Evolutionary conservation across 306 rosid genomes (phyloP).

Genomic region (Sechiopsis laciniata): DNA sequence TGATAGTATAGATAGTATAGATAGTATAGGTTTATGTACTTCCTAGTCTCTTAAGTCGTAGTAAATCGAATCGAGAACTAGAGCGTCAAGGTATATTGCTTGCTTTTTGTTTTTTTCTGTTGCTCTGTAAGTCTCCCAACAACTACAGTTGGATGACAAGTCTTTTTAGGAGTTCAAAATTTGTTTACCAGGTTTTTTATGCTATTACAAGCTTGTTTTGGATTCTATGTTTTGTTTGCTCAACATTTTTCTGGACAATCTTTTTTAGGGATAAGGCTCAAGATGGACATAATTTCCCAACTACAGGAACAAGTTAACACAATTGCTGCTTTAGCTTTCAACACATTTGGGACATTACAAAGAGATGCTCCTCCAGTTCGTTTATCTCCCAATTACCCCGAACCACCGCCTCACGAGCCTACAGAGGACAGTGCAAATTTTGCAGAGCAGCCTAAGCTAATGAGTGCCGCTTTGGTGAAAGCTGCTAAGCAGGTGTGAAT

Average conservation of each 20-base stretch:
- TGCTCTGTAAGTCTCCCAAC: neutral
- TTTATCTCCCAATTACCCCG: conserved; percentile 70
- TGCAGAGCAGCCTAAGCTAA: conserved; percentile 65
- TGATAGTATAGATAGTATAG: no score
- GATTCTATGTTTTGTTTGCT: neutral
- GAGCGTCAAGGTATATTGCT: neutral
- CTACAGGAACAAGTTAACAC: conserved; percentile 73
- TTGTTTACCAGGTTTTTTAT: neutral
- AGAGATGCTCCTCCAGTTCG: conserved; percentile 88
- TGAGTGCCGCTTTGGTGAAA: conserved; percentile 67
- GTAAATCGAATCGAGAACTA: neutral
- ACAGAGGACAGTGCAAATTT: conserved; percentile 48
- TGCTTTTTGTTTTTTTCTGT: neutral
- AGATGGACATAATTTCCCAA: conserved; percentile 85
- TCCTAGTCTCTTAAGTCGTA: neutral
- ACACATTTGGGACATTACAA: conserved; percentile 73
- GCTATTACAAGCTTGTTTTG: neutral
- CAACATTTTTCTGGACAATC: neutral
- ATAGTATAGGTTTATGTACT: no score
- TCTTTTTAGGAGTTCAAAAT: neutral
- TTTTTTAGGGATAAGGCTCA: neutral
- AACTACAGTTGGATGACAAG: neutral
- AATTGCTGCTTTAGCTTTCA: conserved; percentile 63
- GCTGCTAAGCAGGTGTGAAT: conserved; percentile 74
- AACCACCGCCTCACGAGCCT: conserved; percentile 52